These are phyloP conservation scores for Cyclostephanos invisitatus DNA, from an alignment of 108 stramenopile genomes.

Conservation along the genomic window DNA sequence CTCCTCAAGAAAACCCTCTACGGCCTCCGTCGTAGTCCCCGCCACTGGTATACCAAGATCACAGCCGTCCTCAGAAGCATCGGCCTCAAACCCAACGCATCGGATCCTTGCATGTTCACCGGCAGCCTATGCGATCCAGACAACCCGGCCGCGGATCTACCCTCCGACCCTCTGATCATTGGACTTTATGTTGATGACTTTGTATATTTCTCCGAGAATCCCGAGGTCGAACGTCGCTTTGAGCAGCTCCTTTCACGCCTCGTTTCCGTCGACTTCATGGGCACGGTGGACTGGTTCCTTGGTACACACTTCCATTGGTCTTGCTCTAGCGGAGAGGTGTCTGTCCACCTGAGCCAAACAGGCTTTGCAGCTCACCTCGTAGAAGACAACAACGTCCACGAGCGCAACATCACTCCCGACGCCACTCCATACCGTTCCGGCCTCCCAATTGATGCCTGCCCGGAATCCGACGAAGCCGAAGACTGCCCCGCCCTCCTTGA, in stretches of 20 bases:
- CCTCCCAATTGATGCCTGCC: too few species aligned
- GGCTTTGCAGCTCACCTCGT: not conserved
- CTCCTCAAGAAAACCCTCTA: conserved; percentile 10
- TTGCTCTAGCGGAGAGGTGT: too few species aligned
- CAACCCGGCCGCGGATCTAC: not conserved
- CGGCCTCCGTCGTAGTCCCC: conserved; percentile 4
- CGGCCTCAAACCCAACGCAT: conserved; percentile 6
- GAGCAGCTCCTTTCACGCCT: not conserved
- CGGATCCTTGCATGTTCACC: conserved; percentile 5
- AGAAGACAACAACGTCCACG: not conserved
- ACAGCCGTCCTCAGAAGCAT: not conserved
- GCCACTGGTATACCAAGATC: conserved; percentile 25
- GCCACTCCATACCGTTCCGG: too few species aligned
- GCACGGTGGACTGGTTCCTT: conserved; percentile 21
- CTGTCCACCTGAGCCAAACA: too few species aligned
- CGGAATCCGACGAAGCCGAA: too few species aligned
- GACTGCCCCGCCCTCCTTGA: too few species aligned
- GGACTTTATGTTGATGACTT: conserved; percentile 34
- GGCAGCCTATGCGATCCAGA: not conserved
- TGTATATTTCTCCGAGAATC: conserved; percentile 18
- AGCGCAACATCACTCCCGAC: too few species aligned
- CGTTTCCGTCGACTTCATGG: not conserved
- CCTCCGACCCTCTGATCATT: not conserved
- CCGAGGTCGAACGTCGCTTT: conserved; percentile 11
- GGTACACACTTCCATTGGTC: conserved; percentile 16